Conservation (phyloP, 176 grass and related monocot species). For the Poa annua region DNA sequence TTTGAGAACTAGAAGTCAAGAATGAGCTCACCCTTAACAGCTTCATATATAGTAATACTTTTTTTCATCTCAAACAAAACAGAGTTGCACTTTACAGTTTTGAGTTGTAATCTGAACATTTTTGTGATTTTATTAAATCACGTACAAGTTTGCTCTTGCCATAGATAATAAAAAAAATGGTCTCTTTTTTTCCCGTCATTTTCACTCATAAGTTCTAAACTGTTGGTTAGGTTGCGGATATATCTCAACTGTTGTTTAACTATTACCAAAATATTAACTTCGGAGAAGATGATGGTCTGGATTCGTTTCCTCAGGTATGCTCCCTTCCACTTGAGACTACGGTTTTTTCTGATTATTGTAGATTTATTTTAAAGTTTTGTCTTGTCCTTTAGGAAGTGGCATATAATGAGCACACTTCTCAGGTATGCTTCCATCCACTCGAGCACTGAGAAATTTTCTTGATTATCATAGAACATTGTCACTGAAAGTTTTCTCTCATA, state of each 20-base stretch:
- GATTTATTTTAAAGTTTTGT: constrained; percentile 16
- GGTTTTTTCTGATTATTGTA: neutral
- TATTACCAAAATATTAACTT: constrained; percentile 72
- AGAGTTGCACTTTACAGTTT: no score
- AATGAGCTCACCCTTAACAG: constrained; percentile 26
- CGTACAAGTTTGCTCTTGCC: no score
- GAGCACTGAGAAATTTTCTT: no score
- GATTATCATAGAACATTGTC: no score
- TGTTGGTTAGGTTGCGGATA: constrained; percentile 68
- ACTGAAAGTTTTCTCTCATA: constrained; percentile 3
- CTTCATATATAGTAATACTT: neutral
- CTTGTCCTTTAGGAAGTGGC: constrained; percentile 33
- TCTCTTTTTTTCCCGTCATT: constrained; percentile 4
- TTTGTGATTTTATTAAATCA: no score
- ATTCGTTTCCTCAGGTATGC: constrained; percentile 46
- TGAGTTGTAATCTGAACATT: no score
- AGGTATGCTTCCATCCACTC: no score
- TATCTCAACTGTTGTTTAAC: constrained; percentile 75
- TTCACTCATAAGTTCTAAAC: constrained; percentile 30
- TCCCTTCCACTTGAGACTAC: constrained; percentile 16
- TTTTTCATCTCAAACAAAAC: constrained; percentile 20
- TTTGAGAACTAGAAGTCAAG: neutral
- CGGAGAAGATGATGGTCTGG: constrained; percentile 44
- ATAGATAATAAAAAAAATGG: no score
- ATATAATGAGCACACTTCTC: constrained; percentile 14